These are phyloP conservation scores for Candida glucosophila DNA, from an alignment of 1,139 yeast genomes.

Conservation along the genomic window DNA sequence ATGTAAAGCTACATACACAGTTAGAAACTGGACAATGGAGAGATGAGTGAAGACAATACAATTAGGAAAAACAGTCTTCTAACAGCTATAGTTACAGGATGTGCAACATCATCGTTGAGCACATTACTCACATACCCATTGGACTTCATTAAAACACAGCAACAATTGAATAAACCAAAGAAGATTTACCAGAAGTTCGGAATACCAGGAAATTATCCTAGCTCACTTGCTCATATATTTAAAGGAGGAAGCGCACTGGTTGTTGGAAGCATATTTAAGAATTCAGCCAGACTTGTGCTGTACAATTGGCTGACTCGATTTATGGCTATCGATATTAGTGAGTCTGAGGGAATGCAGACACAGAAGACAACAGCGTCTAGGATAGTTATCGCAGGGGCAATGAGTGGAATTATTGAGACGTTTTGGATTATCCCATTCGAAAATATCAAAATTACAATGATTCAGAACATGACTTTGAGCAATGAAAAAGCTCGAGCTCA, in stretches of 20 bases:
- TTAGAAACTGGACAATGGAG: too few species aligned
- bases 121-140: slow-evolving; percentile 75
- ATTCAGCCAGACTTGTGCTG: slow-evolving; percentile 61
- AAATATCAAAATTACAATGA: slow-evolving; percentile 76
- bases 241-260: slow-evolving; percentile 76
- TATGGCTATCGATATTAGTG: slow-evolving; percentile 49
- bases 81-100: slow-evolving; percentile 68
- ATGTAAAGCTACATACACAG: too few species aligned
- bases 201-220: slow-evolving; percentile 31
- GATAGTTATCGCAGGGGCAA: slow-evolving; percentile 73
- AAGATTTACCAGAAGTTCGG: slow-evolving; percentile 30
- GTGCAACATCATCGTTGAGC: slow-evolving; percentile 65
- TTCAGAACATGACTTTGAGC: slow-evolving; percentile 48
- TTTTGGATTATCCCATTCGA: slow-evolving; percentile 87
- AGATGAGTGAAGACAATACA: not conserved
- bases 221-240: slow-evolving; percentile 39
- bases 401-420: slow-evolving; percentile 79
- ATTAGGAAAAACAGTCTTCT: slow-evolving; percentile 23
- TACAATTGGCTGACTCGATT: slow-evolving; percentile 73
- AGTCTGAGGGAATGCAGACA: slow-evolving; percentile 18
- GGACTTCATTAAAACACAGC: slow-evolving; percentile 71
- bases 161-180: slow-evolving; percentile 47
- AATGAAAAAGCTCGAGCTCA: slow-evolving; percentile 24
- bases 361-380: slow-evolving; percentile 59
- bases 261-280: slow-evolving; percentile 67